Evolutionary conservation across 2,329 filamentous ascomycete genomes (phyloP).

Genomic region (Thielaviopsis euricoi): DNA sequence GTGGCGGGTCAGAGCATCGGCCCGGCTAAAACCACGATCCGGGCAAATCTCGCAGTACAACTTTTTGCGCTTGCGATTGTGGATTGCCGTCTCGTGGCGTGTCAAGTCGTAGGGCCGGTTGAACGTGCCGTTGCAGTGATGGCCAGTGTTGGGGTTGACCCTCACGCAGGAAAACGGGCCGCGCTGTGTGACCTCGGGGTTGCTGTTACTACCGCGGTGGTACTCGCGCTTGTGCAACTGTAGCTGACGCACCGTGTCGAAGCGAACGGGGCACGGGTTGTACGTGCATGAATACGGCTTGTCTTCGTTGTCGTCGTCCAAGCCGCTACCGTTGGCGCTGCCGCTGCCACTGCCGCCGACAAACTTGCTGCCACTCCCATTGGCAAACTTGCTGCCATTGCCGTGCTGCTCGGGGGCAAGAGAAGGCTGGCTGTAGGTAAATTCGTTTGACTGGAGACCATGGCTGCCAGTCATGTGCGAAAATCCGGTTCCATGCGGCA

Average conservation of each 20-base stretch:
- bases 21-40: conserved; percentile 92
- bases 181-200: conserved; percentile 45
- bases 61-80: conserved; percentile 88
- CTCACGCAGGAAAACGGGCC: conserved; percentile 87
- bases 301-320: not conserved
- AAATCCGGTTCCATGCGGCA: too few species aligned
- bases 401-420: not conserved
- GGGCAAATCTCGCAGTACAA: conserved; percentile 87
- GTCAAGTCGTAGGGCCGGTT: conserved; percentile 93
- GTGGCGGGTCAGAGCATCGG: conserved; percentile 85
- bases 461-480: too few species aligned
- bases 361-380: too few species aligned
- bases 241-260: conserved; percentile 70
- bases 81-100: conserved; percentile 91
- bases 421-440: not conserved
- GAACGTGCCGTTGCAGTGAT: conserved; percentile 63
- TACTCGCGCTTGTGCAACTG: conserved; percentile 94
- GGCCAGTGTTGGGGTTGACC: conserved; percentile 87
- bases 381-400: too few species aligned
- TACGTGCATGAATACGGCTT: conserved; percentile 88
- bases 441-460: too few species aligned
- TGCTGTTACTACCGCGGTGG: conserved; percentile 56
- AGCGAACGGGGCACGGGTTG: conserved; percentile 74
- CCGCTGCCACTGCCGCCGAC: too few species aligned
- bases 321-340: not conserved